Evolutionary conservation across 2,329 filamentous ascomycete species (phyloP), one percentile per base, ranked within the genome.

Genomic region (Claviceps arundinis): DNA sequence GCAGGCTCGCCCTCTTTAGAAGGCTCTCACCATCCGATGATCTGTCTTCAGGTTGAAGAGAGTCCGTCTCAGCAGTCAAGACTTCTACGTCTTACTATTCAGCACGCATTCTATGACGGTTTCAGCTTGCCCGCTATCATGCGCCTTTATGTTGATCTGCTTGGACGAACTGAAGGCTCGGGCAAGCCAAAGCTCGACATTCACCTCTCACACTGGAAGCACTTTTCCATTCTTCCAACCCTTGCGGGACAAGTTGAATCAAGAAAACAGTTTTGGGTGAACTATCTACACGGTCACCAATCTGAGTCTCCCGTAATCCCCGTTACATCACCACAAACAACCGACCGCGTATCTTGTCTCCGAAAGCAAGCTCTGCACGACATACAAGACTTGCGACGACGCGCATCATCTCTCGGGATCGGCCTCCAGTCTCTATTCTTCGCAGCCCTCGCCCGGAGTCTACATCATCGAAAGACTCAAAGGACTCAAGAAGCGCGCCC

Each of bases 21-120:
- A 4, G 40, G 30, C 40, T 24, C 37, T 6, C n/a, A 19, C 17
- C 43, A 54, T 30, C 65, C 62, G 0, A 57, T 67, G 56, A 62
- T 2, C 53, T 56, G 4, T 47, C 48, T 70, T 2, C 41, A 48
- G 0, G 54, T 62, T 0, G 42, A 49, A 9, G 50, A 51, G 3
- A 44, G 55, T 9, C 30, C 34, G 24, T 53, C 57, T 3, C 52
- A 56, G 0, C 41, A 56, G 0, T 56, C 58, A 0, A 54, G 57
- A 59, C 42, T 56, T 0, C 51, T 81, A 4, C 68, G 76, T 2
- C 70, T 89, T 5, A 73, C 73, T 26, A 83, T 96, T 4, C 89
- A 95, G 56, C 90, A 97, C 64, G 86, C 87, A 0, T 72, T 96
- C 0, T 97, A 96, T 62, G 91, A 96, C 64, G 89, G 84, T 5